Conservation (phyloP, 495 filamentous ascomycete genomes). For the Rhypophila decipiens region DNA sequence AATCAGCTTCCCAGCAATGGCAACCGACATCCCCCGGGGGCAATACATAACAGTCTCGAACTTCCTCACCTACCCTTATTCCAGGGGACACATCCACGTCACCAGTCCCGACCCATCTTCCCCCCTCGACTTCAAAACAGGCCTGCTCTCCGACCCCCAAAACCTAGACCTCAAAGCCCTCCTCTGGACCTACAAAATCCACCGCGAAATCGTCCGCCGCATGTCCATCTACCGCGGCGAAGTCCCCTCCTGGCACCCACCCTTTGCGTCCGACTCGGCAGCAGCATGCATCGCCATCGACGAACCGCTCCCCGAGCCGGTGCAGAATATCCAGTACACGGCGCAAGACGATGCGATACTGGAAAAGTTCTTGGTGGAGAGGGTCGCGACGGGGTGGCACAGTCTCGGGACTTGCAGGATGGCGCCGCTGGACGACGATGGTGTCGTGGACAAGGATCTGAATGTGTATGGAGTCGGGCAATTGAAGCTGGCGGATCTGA, state of each 20-base stretch:
- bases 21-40: background rate
- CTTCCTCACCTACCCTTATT: conserved; percentile 46
- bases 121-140: conserved; percentile 32
- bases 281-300: conserved; percentile 25
- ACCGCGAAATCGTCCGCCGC: conserved; percentile 48
- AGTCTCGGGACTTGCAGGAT: conserved; percentile 18
- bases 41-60: conserved; percentile 10
- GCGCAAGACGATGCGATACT: conserved; percentile 39
- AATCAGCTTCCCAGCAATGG: background rate
- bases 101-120: conserved; percentile 28
- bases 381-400: conserved; percentile 5
- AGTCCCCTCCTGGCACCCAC: conserved; percentile 40
- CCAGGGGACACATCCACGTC: conserved; percentile 51
- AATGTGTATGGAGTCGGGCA: conserved; percentile 4
- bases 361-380: conserved; percentile 5
- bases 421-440: conserved; percentile 24
- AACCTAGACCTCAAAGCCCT: conserved; percentile 36
- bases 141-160: conserved; percentile 36
- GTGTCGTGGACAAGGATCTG: conserved; percentile 7
- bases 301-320: conserved; percentile 9
- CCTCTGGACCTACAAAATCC: conserved; percentile 48
- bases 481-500: conserved; percentile 53
- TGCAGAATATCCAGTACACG: conserved; percentile 16
- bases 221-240: conserved; percentile 48
- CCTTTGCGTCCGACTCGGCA: conserved; percentile 39